Percentiles rank a stretch among this genome's conserved stretches.
phyloP scores from a whole-genome alignment of 2,329 filamentous ascomycete genomes.

The Penicillium sp. region DNA sequence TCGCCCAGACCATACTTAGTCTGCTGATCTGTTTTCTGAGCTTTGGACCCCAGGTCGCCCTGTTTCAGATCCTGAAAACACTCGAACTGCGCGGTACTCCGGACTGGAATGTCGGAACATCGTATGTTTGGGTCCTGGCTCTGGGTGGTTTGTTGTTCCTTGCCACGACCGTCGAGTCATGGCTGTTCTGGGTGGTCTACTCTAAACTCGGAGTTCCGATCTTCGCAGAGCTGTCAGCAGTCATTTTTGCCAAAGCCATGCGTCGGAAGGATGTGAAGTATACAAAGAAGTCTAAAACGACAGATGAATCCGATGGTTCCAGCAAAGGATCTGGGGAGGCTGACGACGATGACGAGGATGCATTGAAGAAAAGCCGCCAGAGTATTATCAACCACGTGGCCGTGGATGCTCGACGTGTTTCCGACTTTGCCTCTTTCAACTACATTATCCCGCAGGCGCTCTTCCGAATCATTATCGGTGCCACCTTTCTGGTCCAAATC shows the following conservation, averaged over 20 bases:
- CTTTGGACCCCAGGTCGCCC: constrained; percentile 69
- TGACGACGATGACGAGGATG: constrained; percentile 47
- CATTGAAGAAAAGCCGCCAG: constrained; percentile 61
- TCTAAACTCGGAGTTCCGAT: constrained; percentile 65
- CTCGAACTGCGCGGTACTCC: constrained; percentile 58
- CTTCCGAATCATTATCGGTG: constrained; percentile 65
- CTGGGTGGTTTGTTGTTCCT: constrained; percentile 62
- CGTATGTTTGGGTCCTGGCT: constrained; percentile 68
- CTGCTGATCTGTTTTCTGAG: constrained; percentile 58
- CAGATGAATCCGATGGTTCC: constrained; percentile 27
- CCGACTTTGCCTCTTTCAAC: constrained; percentile 67
- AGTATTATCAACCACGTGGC: constrained; percentile 73
- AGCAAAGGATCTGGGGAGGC: constrained; percentile 26
- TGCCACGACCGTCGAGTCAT: constrained; percentile 60
- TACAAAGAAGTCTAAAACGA: constrained; percentile 37
- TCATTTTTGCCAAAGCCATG: constrained; percentile 76
- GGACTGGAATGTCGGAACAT: constrained; percentile 49
- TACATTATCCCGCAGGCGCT: constrained; percentile 63
- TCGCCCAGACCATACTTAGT: constrained; percentile 61
- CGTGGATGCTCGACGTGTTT: constrained; percentile 69
- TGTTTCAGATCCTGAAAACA: constrained; percentile 63
- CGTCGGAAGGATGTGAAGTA: constrained; percentile 67
- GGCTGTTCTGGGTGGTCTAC: constrained; percentile 66
- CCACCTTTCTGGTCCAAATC: constrained; percentile 65
- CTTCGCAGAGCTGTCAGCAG: constrained; percentile 66